Evolutionary conservation across 345 rosid species (phyloP).

Genomic region (Dovyalis caffra): DNA sequence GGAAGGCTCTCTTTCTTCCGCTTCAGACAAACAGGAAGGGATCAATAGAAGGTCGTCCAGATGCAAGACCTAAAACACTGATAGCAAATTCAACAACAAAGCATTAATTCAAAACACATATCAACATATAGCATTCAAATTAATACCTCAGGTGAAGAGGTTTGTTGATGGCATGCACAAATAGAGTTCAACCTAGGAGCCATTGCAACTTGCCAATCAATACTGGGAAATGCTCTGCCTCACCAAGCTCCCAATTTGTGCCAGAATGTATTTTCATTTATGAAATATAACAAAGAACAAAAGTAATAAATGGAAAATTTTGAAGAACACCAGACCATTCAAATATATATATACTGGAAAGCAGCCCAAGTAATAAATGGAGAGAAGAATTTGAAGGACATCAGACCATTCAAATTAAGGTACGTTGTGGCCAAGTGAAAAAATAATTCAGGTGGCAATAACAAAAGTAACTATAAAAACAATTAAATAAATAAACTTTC

Average conservation of each 20-base stretch:
- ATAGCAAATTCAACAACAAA: background rate
- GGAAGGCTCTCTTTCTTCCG: background rate
- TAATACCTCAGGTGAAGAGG: conserved; percentile 77
- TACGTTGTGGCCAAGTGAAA: too few species aligned
- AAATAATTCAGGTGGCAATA: too few species aligned
- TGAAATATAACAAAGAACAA: too few species aligned
- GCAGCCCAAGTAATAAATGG: too few species aligned
- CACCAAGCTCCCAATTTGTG: conserved; percentile 54
- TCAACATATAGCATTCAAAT: background rate
- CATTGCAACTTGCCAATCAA: conserved; percentile 39
- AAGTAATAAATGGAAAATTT: too few species aligned
- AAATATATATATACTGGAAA: too few species aligned
- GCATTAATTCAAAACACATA: background rate
- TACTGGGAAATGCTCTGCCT: conserved; percentile 43
- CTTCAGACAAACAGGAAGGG: background rate
- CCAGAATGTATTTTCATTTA: conserved; percentile 54
- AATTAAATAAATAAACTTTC: too few species aligned
- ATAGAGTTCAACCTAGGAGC: conserved; percentile 50
- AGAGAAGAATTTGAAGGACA: too few species aligned
- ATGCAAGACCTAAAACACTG: background rate
- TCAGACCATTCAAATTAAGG: too few species aligned
- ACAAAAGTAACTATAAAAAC: too few species aligned
- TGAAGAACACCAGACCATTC: too few species aligned
- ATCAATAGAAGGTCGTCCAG: background rate
- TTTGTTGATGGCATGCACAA: conserved; percentile 51